Base-by-base conservation (phyloP, 192 early-diverging fungal genomes). In the Allomyces macrogynus region DNA sequence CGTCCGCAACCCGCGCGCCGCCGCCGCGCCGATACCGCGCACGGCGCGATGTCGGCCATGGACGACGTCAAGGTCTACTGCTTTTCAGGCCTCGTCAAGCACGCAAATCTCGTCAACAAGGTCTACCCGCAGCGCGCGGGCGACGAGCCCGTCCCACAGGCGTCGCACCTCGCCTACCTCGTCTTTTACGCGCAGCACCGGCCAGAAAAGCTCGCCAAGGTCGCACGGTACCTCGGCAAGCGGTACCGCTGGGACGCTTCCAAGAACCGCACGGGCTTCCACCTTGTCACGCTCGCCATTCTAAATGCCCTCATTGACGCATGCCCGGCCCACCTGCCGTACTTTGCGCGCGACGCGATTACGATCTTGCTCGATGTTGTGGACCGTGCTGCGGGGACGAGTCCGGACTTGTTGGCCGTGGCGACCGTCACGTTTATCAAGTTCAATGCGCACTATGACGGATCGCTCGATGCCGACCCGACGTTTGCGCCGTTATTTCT, bases 41-140 rank as follows among this genome's bases (percentile, higher is more conserved):
- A n/a, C 5, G 20, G 12, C 3, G 20, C 12, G 0, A 57, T 57
- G 49, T 20, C 49, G 49, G 20, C 49, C 49, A 57, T 57, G 12
- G 49, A 57, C 49, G 49, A 57, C 49, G 49, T 57, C 49, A 57
- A 57, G 49, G 49, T 57, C 16, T 57, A 57, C 49, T 57, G 49
- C 49, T 57, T 57, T n/a, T 57, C 49, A 16, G 49, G 49, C 1
- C 20, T 57, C 49, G 49, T 57, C 49, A 57, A 57, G 49, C 49
- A 57, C 49, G 49, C 49, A 14, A 20, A 3, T 14, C 49, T 57
- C 49, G 49, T 57, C 49, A 57, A 57, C 49, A 57, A 57, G 49
- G 49, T 57, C 16, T 57, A 57, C 49, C 49, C 49, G 49, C 49
- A 20, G 12, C 49, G 20, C 3, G 16, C 49, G 1, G 49, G 49